Conservation (phyloP, 2,329 filamentous ascomycete genomes). For the Grosmannia clavigera region DNA sequence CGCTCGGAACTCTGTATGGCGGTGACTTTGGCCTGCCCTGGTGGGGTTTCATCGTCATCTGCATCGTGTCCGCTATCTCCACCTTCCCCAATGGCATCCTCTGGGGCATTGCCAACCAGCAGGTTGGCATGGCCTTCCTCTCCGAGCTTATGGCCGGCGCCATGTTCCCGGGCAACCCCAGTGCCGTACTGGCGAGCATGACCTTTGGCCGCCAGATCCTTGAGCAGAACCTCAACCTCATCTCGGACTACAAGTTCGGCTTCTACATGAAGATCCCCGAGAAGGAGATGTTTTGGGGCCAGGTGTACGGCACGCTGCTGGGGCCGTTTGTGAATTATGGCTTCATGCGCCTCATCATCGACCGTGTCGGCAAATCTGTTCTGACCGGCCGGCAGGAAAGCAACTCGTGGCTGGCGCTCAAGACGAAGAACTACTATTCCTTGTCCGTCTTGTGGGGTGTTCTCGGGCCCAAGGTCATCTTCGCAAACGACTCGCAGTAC, state of each 20-base stretch:
- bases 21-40: constrained; percentile 23
- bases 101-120: constrained; percentile 19
- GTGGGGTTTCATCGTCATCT: constrained; percentile 30
- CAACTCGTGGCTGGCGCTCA: constrained; percentile 18
- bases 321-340: constrained; percentile 21
- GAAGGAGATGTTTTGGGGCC: constrained; percentile 22
- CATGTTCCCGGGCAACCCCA: constrained; percentile 25
- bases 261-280: constrained; percentile 27
- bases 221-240: constrained; percentile 21
- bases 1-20: constrained; percentile 25
- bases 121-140: constrained; percentile 25
- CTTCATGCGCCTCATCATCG: constrained; percentile 18
- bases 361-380: constrained; percentile 13
- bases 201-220: constrained; percentile 21
- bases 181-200: constrained; percentile 18
- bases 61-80: constrained; percentile 22
- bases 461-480: constrained; percentile 20
- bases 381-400: constrained; percentile 14
- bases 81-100: constrained; percentile 27
- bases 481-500: constrained; percentile 14
- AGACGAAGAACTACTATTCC: constrained; percentile 19
- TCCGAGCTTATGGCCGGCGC: constrained; percentile 37
- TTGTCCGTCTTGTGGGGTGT: constrained; percentile 23
- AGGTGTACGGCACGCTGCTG: constrained; percentile 21
- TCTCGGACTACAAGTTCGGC: constrained; percentile 23